A percentile compares a stretch with the other conserved stretches of the same genome.
Evolutionary conservation across 2,329 filamentous ascomycete species (phyloP).

Genomic region (Aspergillus japonicus): DNA sequence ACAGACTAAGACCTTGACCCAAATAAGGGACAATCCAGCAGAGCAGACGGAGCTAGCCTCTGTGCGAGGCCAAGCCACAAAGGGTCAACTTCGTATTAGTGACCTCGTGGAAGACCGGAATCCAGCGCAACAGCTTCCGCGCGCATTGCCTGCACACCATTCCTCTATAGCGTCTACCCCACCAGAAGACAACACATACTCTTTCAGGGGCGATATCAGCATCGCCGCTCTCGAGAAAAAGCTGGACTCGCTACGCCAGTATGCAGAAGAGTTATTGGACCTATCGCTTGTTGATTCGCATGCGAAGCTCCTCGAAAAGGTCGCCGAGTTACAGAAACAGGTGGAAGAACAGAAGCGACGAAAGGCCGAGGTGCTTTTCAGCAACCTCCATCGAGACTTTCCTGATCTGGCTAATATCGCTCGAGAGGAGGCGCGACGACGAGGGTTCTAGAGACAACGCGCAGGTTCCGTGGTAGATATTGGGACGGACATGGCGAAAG

Average conservation of each 20-base stretch:
- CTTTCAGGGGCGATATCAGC: constrained; percentile 7
- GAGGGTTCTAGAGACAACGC: constrained; percentile 9
- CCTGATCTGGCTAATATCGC: constrained; percentile 21
- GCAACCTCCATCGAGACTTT: constrained; percentile 18
- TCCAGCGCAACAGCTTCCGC: background rate
- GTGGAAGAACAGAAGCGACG: constrained; percentile 16
- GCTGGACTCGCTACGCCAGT: constrained; percentile 21
- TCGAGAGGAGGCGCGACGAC: constrained; percentile 21
- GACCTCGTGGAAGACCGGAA: constrained; percentile 13
- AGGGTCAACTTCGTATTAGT: constrained; percentile 13
- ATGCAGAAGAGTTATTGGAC: constrained; percentile 25
- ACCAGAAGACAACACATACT: background rate
- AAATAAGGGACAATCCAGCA: background rate
- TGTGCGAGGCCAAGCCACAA: background rate
- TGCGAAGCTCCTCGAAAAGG: constrained; percentile 22
- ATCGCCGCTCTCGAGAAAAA: constrained; percentile 22
- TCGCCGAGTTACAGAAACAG: constrained; percentile 19
- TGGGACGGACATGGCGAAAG: background rate
- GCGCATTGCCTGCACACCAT: background rate
- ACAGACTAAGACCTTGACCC: background rate
- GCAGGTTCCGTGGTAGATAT: background rate
- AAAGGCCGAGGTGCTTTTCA: constrained; percentile 19
- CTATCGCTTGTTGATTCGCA: constrained; percentile 27
- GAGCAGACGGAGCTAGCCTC: background rate
- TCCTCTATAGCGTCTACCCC: background rate